phyloP scores from a whole-genome alignment of 768 basidiomycete species.

The Inosperma sp. region DNA sequence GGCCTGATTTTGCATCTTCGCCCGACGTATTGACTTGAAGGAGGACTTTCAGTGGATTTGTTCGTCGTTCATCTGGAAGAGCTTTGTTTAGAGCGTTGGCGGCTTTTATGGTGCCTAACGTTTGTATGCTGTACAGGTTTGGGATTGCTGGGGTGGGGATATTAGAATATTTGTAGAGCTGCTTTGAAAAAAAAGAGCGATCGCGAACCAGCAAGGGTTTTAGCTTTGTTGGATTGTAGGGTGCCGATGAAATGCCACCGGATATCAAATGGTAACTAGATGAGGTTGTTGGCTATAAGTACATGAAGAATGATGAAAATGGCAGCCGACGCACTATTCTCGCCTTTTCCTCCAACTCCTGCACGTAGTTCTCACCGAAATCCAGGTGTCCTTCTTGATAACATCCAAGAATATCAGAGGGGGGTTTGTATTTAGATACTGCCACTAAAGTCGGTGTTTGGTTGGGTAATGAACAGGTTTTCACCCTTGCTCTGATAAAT shows the following conservation, averaged over 20 bases:
- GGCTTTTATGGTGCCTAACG: conserved; percentile 74
- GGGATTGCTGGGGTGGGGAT: conserved; percentile 66
- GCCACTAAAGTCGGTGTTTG: conserved; percentile 59
- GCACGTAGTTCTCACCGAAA: conserved; percentile 98
- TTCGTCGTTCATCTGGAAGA: conserved; percentile 52
- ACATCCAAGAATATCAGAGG: conserved; percentile 79
- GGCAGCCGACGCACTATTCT: conserved; percentile 43
- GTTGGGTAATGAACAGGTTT: conserved; percentile 27
- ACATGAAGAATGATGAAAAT: background rate
- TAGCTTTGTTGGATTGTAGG: conserved; percentile 91
- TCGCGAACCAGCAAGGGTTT: conserved; percentile 70
- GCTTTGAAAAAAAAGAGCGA: background rate
- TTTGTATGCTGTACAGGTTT: conserved; percentile 85
- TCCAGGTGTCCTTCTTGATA: conserved; percentile 79
- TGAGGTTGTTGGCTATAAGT: background rate
- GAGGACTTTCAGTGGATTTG: conserved; percentile 67
- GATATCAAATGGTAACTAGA: conserved; percentile 80
- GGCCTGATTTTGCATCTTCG: conserved; percentile 88
- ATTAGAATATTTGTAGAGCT: background rate
- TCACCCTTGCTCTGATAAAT: conserved; percentile 49
- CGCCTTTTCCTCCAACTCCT: conserved; percentile 88
- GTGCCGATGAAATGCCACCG: conserved; percentile 97
- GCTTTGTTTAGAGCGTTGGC: conserved; percentile 77
- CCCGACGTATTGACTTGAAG: conserved; percentile 94
- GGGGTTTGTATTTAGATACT: conserved; percentile 91